Percentiles rank a stretch among this genome's conserved stretches.
phyloP scores from a whole-genome alignment of 768 basidiomycete genomes.

The Lentinula guzmanii region DNA sequence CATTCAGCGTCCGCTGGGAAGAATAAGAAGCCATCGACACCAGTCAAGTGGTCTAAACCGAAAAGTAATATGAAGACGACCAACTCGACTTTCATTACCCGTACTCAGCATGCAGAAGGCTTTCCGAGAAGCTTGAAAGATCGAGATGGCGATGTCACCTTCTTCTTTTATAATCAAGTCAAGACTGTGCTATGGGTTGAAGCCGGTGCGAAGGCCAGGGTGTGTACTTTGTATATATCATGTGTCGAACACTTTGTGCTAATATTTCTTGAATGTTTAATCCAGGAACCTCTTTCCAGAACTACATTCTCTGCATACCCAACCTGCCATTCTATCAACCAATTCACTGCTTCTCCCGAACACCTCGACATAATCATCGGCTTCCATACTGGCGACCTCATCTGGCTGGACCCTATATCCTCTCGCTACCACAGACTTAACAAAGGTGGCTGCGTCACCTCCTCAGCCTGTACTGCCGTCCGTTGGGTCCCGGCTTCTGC shows the following conservation, averaged over 20 bases:
- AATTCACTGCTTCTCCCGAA: slow-evolving; percentile 68
- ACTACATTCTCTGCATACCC: slow-evolving; percentile 84
- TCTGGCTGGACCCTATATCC: slow-evolving; percentile 88
- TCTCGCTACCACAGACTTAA: slow-evolving; percentile 83
- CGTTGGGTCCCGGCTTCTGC: slow-evolving; percentile 82
- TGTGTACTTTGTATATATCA: slow-evolving; percentile 22
- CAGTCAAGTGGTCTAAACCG: slow-evolving; percentile 43
- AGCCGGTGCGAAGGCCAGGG: slow-evolving; percentile 79
- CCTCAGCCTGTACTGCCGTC: slow-evolving; percentile 82
- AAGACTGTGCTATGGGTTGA: slow-evolving; percentile 87
- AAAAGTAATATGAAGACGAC: slow-evolving; percentile 90
- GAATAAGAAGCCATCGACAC: slow-evolving; percentile 50
- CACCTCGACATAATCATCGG: slow-evolving; percentile 87
- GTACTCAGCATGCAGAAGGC: slow-evolving; percentile 78
- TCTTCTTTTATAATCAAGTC: slow-evolving; percentile 82
- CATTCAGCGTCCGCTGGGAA: slow-evolving; percentile 29
- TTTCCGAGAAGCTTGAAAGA: slow-evolving; percentile 63
- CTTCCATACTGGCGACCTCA: slow-evolving; percentile 88
- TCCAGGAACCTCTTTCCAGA: slow-evolving; percentile 78
- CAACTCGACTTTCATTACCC: slow-evolving; percentile 87
- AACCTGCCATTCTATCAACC: slow-evolving; percentile 88
- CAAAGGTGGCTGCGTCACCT: slow-evolving; percentile 81
- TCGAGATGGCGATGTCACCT: slow-evolving; percentile 81
- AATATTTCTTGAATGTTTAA: slow-evolving; percentile 2
- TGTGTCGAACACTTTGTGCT: slow-evolving; percentile 6